Percentiles rank a stretch among this genome's conserved stretches.
These are phyloP conservation scores for Plasmodium cynomolgi DNA, from an alignment of 169 alveolate species.

Conservation along the genomic window DNA sequence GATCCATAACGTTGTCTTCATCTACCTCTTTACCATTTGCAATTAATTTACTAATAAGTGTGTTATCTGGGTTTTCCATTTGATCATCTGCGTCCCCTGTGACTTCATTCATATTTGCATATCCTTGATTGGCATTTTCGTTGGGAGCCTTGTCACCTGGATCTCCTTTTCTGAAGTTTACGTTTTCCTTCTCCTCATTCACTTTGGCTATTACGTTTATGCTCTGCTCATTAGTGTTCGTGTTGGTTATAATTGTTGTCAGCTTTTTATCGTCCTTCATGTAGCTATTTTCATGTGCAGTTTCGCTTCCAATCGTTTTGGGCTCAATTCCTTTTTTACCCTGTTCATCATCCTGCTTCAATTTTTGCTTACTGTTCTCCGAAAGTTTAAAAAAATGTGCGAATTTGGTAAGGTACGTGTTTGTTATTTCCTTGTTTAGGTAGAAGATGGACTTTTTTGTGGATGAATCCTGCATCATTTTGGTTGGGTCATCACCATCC, in stretches of 20 bases:
- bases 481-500: background rate
- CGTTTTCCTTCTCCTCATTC: background rate
- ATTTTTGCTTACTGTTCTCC: background rate
- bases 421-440: constrained; percentile 8
- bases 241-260: background rate
- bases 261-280: background rate
- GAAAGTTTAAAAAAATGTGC: constrained; percentile 32
- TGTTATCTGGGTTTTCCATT: background rate
- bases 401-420: constrained; percentile 16
- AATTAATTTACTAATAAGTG: background rate
- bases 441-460: background rate
- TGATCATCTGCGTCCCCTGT: background rate
- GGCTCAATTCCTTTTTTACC: background rate
- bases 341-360: constrained; percentile 12
- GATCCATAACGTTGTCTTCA: background rate
- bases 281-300: background rate
- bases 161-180: background rate
- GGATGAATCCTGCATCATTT: background rate
- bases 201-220: background rate
- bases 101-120: background rate
- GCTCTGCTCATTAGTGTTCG: background rate
- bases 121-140: background rate
- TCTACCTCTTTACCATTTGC: constrained; percentile 8
- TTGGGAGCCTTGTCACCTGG: background rate
- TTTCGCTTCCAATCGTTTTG: background rate